phyloP scores from a whole-genome alignment of 345 rosid genomes.

The Clarkia xantiana region DNA sequence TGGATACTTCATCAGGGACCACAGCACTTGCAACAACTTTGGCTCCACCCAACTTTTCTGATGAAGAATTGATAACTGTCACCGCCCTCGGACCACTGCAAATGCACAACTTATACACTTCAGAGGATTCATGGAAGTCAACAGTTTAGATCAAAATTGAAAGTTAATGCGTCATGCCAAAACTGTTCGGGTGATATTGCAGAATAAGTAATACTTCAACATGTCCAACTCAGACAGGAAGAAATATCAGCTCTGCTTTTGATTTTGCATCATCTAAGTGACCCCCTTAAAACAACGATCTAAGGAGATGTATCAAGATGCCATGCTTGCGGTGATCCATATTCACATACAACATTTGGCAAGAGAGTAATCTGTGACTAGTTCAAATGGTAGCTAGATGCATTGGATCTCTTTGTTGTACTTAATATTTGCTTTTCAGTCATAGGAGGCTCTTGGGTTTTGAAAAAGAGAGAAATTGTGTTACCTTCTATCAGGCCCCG shows the following conservation, averaged over 20 bases:
- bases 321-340: slow-evolving; percentile 6
- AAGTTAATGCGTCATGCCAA: slow-evolving; percentile 5
- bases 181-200: slow-evolving; percentile 30
- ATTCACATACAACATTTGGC: background rate
- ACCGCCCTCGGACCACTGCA: slow-evolving; percentile 86
- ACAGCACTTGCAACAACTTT: slow-evolving; percentile 63
- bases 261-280: slow-evolving; percentile 72
- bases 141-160: background rate
- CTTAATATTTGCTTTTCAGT: no score
- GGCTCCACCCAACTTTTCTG: slow-evolving; percentile 79
- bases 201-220: slow-evolving; percentile 26
- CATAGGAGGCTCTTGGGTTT: no score
- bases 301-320: slow-evolving; percentile 80
- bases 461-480: background rate
- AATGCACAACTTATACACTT: slow-evolving; percentile 4
- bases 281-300: slow-evolving; percentile 55
- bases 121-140: background rate
- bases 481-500: slow-evolving; percentile 91
- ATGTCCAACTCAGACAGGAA: slow-evolving; percentile 39
- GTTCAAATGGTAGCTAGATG: no score
- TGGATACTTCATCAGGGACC: slow-evolving; percentile 66
- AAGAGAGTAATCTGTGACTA: no score
- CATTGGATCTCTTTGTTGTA: no score
- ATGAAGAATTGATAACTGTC: slow-evolving; percentile 56
- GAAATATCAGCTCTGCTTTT: slow-evolving; percentile 47